Conservation (phyloP, 305 asterid genomes). For the Plantago lanceolata region DNA sequence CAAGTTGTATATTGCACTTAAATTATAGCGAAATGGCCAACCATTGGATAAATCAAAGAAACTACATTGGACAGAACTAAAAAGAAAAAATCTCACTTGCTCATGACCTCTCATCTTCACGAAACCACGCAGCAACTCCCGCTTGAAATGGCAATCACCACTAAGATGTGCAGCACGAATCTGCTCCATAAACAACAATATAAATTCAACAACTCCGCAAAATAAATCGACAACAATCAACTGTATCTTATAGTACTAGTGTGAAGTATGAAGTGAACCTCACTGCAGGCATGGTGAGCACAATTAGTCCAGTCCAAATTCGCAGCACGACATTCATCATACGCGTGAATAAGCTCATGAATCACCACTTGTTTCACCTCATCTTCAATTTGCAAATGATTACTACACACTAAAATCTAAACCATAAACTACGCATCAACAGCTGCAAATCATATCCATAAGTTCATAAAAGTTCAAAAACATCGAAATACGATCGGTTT, state of each 20-base stretch:
- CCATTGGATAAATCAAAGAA: background rate
- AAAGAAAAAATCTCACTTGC: conserved; percentile 40
- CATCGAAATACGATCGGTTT: background rate
- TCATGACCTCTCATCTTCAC: conserved; percentile 68
- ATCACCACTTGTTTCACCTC: conserved; percentile 78
- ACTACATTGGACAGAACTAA: background rate
- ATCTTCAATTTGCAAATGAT: conserved; percentile 67
- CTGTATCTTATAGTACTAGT: background rate
- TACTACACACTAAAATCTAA: conserved; percentile 67
- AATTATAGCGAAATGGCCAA: background rate
- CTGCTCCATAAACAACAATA: conserved; percentile 32
- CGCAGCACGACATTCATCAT: conserved; percentile 79
- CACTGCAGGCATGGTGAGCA: conserved; percentile 90
- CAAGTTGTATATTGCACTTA: too few relatives aligned
- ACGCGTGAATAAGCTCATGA: conserved; percentile 94
- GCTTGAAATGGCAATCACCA: conserved; percentile 84
- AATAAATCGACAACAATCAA: background rate
- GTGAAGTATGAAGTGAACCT: too few relatives aligned
- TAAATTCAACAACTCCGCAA: background rate
- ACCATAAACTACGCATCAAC: background rate
- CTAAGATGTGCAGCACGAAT: conserved; percentile 91
- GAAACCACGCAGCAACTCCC: conserved; percentile 71
- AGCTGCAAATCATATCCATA: background rate
- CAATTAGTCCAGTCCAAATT: conserved; percentile 77
- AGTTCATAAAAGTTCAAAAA: conserved; percentile 3